Evolutionary conservation across 1,139 yeast species (phyloP), one percentile per base, ranked within the genome.

Genomic region (Debaryomyces fabryi): DNA sequence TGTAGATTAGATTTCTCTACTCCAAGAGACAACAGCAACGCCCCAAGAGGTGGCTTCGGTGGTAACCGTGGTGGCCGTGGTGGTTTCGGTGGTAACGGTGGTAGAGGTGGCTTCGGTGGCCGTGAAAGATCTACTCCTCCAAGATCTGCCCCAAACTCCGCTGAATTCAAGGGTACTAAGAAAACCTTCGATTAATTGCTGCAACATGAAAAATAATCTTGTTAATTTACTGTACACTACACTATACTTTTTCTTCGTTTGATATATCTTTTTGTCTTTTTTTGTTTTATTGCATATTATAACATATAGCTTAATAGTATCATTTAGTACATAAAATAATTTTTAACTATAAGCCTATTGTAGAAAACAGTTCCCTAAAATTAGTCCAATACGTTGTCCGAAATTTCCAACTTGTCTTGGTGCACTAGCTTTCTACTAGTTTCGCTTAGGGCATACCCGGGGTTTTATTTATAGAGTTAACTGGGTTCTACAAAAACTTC

Each of bases 1-100:
- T 88, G 95, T 62, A 89, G 99, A 81, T 81, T 93, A 59, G 99
- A 93, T 75, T 93, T 69, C 81, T 88, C 97, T 46, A 83, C 96
- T 53, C 98, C 99, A 69, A 88, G 88, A 74, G 90, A 85, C 55
- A 66, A 67, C 60, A 63, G 67, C 64, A 63, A 63, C 55, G 54
- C 58, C 49, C 59, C 61, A 33, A 58, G 67, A 54, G 59, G 64
- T 45, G 70, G 76, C 54, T 73, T 75, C 52, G 59, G 64, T 44
- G 70, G 76, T 54, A 73, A 76, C 52, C 64, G 76, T 50, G 79
- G 81, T 50, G 74, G 74, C 52, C 68, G 68, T 39, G 52, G 67
- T 42, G 69, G 71, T 48, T 73, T 73, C 52, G 68, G 68, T 41
- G 53, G 67, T 42, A 68, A 69, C 45, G 57, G 72, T 49, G 71